These are phyloP conservation scores for Kalmusia sp. DNA, from an alignment of 2,329 filamentous ascomycete species.

Conservation along the genomic window DNA sequence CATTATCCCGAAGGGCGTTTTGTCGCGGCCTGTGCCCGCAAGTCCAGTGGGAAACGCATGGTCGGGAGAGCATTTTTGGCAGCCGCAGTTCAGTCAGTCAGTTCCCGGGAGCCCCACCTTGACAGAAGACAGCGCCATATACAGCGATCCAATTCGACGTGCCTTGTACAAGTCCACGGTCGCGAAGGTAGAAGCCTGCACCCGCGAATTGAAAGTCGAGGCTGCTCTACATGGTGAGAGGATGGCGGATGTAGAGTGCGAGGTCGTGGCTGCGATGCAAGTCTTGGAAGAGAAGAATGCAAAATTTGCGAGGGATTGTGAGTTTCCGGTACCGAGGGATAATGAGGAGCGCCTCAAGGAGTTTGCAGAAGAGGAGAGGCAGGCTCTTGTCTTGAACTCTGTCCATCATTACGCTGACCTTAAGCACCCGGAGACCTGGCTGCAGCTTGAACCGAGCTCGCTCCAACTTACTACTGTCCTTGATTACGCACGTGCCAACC, in stretches of 20 bases:
- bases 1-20: not conserved
- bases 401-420: not conserved
- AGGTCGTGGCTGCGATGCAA: conserved; percentile 1
- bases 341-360: not conserved
- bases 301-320: not conserved
- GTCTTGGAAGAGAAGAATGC: not conserved
- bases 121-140: not conserved
- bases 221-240: not conserved
- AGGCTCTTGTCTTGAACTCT: not conserved
- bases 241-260: not conserved
- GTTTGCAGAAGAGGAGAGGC: not conserved
- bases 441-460: conserved; percentile 8
- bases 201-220: not conserved
- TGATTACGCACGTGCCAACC: conserved; percentile 9
- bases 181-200: not conserved
- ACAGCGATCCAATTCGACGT: not conserved
- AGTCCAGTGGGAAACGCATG: conserved; percentile 12
- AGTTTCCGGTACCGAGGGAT: not conserved
- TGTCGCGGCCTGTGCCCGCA: not conserved
- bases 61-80: conserved; percentile 13
- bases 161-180: not conserved
- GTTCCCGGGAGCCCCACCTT: not conserved
- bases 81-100: not conserved
- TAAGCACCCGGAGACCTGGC: conserved; percentile 14
- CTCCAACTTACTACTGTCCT: conserved; percentile 12